Evolutionary conservation across 257 asterid species (phyloP), one percentile per base, ranked within the genome.

Genomic region (Capsicum baccatum): DNA sequence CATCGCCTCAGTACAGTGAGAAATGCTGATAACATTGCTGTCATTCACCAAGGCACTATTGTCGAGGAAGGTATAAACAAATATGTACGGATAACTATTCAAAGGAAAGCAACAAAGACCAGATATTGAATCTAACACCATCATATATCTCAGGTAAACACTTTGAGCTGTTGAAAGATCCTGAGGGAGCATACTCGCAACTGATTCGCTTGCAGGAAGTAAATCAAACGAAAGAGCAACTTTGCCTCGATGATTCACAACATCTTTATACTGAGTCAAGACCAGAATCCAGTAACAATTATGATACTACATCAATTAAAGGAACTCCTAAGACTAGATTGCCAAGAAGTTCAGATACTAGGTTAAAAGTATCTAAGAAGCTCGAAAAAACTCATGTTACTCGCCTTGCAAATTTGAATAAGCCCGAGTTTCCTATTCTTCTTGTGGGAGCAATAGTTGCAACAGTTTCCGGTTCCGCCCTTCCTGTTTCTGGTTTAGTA

Each of bases 1-100:
- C 96, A 93, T 88, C 96, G 96, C 42, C 83, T 93, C 79, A 93
- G 87, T 88, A 93, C 97, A 1, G 89, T 92, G 7, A 89, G 92
- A 70, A 92, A 93, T 86, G 97, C 95, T 67, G 79, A 90, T 83
- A 89, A 84, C 89, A 92, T 93, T 68, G 97, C 93, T 3, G 94
- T 93, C 83, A 87, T 91, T 82, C 94, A 91, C 84, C 92, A 87
- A 83, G 97, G 97, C 79, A 88, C 84, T 82, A 57, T 92, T 85
- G 93, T 89, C 62, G 96, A 93, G 50, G 87, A 92, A 89, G 97
- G 97, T 92, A 88, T 21, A 71, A n/a, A n/a, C 39, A 62, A 62
- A 62, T 8, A 62, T 8, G 66, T 59, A n/a, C 6, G 1, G 12
- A 6, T 6, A 44, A 44, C 5, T 44, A 44, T 44, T 39, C 44